Evolutionary conservation across 148 eudicot species (phyloP), one percentile per base, ranked within the genome.

Genomic region (Dianthus caryophyllus): DNA sequence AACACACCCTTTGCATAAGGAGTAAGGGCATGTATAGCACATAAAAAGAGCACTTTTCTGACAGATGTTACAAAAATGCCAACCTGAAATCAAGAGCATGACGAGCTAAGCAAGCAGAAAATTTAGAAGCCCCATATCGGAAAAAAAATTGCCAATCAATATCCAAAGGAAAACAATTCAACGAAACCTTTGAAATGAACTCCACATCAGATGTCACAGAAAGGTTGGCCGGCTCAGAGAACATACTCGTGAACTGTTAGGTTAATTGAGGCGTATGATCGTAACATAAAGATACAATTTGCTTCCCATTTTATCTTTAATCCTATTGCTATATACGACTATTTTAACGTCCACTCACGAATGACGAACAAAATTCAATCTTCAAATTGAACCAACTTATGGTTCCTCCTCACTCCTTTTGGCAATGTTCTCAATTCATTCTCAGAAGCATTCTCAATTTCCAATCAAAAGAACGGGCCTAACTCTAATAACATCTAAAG

Each of bases 1-100:
- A 53, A 79, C 84, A 73, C 98, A 92, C 51, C 89, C 79, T 79
- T 89, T 92, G 87, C 98, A 92, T 66, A 89, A 74, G 31, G 98
- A 89, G 77, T 81, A 87, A 15, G 98, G 83, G 48, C 98, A 92
- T 26, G 96, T 92, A 73, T 92, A 92, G 80, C 98, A 92, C 98
- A 92, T 82, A 66, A 84, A 87, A 69, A 83, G 80, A 27, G 98
- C 76, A 62, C 84, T 76, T 83, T 78, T 92, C 80, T 85, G 83
- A 75, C 98, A 92, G 57, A 66, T 75, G 77, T 85, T 92, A 77
- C 98, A 92, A 68, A 92, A 80, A 74, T 92, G 98, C 98, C 98
- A 92, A 76, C 98, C 98, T 92, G 96, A 71, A 83, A 83, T 38
- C 29, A 52, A 54, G 20, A 46, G 17, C 26, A 48, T 17, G 9